Percentiles rank a stretch among this genome's conserved stretches.
phyloP scores from a whole-genome alignment of 2,329 filamentous ascomycete species.

The Penicillium occitanis region DNA sequence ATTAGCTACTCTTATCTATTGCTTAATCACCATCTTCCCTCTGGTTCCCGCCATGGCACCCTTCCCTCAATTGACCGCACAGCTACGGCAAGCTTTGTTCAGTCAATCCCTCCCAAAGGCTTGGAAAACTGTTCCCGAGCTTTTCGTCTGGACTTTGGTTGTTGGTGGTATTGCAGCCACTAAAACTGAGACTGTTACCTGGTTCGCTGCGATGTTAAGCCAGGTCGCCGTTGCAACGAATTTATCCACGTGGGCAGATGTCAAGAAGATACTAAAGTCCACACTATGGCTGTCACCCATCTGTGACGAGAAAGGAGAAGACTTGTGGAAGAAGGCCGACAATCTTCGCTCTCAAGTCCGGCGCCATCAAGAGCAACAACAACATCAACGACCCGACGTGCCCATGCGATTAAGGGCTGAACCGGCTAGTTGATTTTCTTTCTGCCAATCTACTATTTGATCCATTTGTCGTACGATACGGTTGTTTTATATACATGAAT shows the following conservation, averaged over 20 bases:
- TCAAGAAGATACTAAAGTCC: constrained; percentile 25
- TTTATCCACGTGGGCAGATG: constrained; percentile 24
- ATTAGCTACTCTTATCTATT: constrained; percentile 27
- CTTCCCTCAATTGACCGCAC: constrained; percentile 24
- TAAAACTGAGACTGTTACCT: constrained; percentile 24
- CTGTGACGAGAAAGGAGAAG: constrained; percentile 27
- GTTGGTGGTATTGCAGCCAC: constrained; percentile 27
- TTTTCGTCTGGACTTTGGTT: constrained; percentile 26
- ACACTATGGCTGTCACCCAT: constrained; percentile 27
- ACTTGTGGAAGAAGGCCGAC: constrained; percentile 24
- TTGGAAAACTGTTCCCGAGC: constrained; percentile 24
- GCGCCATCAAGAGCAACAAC: constrained; percentile 14
- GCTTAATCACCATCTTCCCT: constrained; percentile 27
- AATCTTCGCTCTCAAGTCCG: constrained; percentile 17
- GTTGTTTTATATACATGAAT: constrained; percentile 8
- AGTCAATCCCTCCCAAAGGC: constrained; percentile 20
- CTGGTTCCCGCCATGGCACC: constrained; percentile 27
- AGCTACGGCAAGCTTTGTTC: constrained; percentile 23
- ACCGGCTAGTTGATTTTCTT: constrained; percentile 7
- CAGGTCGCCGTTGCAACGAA: constrained; percentile 22
- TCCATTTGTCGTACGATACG: background rate
- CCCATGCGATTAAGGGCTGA: constrained; percentile 5
- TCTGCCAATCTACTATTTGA: background rate
- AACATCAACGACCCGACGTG: constrained; percentile 11
- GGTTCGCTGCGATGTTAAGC: constrained; percentile 25